A percentile compares a stretch with the other conserved stretches of the same genome.
These are phyloP conservation scores for Cerrena zonata DNA, from an alignment of 1,284 basidiomycete species.

Conservation along the genomic window DNA sequence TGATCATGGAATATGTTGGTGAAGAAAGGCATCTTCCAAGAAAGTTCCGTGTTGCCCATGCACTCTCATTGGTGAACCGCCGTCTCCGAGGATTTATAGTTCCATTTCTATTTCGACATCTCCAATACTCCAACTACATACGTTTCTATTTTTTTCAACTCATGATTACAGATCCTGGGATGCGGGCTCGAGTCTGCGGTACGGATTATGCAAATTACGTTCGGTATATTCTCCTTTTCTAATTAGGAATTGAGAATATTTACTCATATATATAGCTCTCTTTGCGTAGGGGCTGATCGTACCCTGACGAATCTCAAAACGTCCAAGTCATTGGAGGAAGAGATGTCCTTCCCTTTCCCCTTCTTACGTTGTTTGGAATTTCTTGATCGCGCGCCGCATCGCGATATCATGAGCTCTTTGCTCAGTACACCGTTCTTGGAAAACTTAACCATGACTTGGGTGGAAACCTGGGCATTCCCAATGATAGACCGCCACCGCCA, in stretches of 20 bases:
- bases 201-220: neutral
- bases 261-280: too few relatives aligned
- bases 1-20: constrained; percentile 7
- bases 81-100: constrained; percentile 5
- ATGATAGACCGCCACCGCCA: too few relatives aligned
- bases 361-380: neutral
- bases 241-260: neutral
- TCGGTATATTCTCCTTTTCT: neutral
- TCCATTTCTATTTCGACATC: constrained; percentile 2
- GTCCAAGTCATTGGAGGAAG: neutral
- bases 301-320: neutral
- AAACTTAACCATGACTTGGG: neutral
- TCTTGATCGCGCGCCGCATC: neutral
- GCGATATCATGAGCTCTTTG: neutral
- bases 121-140: neutral
- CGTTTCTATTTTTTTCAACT: too few relatives aligned
- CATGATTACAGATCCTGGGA: too few relatives aligned
- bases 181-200: too few relatives aligned
- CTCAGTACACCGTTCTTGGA: neutral
- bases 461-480: neutral
- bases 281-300: too few relatives aligned
- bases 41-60: neutral
- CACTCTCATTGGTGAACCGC: constrained; percentile 8
- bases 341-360: neutral
- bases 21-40: constrained; percentile 3